Base-by-base conservation (phyloP, 2,329 filamentous ascomycete genomes). In the Colletotrichum acutatum region DNA sequence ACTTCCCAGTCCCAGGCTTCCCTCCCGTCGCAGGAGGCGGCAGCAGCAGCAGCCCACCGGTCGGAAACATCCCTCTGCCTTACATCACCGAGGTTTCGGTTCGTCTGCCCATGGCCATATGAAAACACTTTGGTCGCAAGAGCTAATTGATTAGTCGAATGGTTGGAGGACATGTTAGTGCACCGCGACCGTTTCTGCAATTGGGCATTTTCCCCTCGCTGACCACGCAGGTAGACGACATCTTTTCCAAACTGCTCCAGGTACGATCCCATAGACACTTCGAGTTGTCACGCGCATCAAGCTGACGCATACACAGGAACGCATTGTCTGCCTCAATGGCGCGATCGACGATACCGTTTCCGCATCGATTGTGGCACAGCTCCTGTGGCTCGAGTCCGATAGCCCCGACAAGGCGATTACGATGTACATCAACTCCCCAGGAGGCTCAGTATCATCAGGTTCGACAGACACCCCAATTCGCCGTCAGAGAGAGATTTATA, bases 321-420 rank as follows among this genome's bases (percentile, higher is more conserved):
- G 96, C 75, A 98, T 98, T 79, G 89, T 99, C 79, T 98, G 94
- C 81, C 89, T 98, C 46, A 98, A 98, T 79, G 96, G 96, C 79
- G 89, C 94, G 79, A 95, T 98, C 71, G 94, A 98, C 84, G 94
- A 98, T 80, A 92, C 90, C 54, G 91, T 97, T 76, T 97, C 95
- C 49, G 96, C 97, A n/a, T 94, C 93, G 54, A 95, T 98, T 75
- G 96, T 98, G 32, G 95, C 97, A 1, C 97, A 99, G 82, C 91
- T 99, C 26, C 93, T 99, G 75, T 99, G 95, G 90, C 95, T 99
- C 82, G 97, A 99, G 87, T 97, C 96, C 78, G 97, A 99, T 80
- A 95, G 94, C 79, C 95, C 96, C 4, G 91, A 97, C 68, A 98
- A 98, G 82, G 94, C 95, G 14, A 98, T 99, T 76, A 97, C 94